Conservation (phyloP, 139 green algal genomes). For the Astrephomene gubernaculifera region DNA sequence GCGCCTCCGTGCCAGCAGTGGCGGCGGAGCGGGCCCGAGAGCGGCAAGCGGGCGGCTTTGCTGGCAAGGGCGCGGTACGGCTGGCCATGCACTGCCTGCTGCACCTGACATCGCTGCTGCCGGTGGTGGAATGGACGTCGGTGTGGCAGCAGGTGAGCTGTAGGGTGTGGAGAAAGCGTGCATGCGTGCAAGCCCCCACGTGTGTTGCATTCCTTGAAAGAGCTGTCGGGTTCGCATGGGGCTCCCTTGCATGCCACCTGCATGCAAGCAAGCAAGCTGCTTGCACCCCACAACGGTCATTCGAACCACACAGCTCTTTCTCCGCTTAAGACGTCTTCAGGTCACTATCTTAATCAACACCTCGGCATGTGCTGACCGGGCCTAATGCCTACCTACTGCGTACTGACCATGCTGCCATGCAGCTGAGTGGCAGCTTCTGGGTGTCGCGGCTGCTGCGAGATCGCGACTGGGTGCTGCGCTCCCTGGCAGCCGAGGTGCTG, state of each 20-base stretch:
- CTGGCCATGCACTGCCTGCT: slow-evolving; percentile 47
- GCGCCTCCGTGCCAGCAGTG: background rate
- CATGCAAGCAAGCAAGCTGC: too few species aligned
- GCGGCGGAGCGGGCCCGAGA: background rate
- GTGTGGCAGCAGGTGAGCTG: slow-evolving; percentile 49
- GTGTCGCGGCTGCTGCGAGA: slow-evolving; percentile 52
- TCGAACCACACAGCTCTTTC: too few species aligned
- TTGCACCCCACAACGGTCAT: too few species aligned
- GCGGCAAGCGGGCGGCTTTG: slow-evolving; percentile 50
- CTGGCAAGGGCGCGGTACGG: slow-evolving; percentile 55
- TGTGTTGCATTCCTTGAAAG: too few species aligned
- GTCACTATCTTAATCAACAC: too few species aligned
- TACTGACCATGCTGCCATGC: background rate
- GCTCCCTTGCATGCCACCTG: too few species aligned
- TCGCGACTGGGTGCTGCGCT: slow-evolving; percentile 41
- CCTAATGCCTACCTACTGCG: too few species aligned
- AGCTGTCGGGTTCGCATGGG: too few species aligned
- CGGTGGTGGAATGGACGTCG: slow-evolving; percentile 38
- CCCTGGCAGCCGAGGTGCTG: slow-evolving; percentile 44
- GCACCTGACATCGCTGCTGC: slow-evolving; percentile 49
- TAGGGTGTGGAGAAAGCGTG: background rate
- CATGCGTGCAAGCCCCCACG: too few species aligned
- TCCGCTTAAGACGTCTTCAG: too few species aligned
- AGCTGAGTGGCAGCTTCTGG: slow-evolving; percentile 66
- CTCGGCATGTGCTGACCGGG: too few species aligned